Evolutionary conservation across 2,329 filamentous ascomycete genomes (phyloP).

Genomic region (Coniochaeta ligniaria): DNA sequence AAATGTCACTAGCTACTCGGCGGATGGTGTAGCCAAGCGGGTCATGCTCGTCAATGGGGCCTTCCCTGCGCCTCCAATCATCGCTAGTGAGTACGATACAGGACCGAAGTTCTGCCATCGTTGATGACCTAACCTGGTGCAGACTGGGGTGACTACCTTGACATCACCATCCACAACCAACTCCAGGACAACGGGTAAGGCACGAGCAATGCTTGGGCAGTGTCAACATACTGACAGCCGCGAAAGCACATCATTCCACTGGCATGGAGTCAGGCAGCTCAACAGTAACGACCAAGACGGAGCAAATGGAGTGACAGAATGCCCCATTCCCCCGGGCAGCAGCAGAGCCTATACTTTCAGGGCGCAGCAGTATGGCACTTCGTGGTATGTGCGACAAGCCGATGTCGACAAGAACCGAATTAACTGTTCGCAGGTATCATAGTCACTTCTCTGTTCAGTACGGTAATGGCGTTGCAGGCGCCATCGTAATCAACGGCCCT

Average conservation of each 20-base stretch:
- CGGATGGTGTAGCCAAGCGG: slow-evolving; percentile 12
- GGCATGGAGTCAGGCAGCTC: slow-evolving; percentile 33
- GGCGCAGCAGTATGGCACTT: slow-evolving; percentile 25
- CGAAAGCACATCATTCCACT: slow-evolving; percentile 29
- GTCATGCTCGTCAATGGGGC: slow-evolving; percentile 17
- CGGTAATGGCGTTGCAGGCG: slow-evolving; percentile 42
- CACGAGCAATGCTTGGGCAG: background rate
- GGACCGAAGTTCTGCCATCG: background rate
- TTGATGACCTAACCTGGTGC: slow-evolving; percentile 14
- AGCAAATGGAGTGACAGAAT: slow-evolving; percentile 32
- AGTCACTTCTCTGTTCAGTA: slow-evolving; percentile 44
- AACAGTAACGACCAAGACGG: slow-evolving; percentile 31
- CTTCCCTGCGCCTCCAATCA: slow-evolving; percentile 37
- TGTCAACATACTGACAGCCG: background rate
- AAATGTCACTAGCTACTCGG: slow-evolving; percentile 12
- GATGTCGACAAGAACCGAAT: background rate
- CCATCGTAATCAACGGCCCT: slow-evolving; percentile 43
- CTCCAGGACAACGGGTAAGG: slow-evolving; percentile 30
- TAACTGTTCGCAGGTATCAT: slow-evolving; percentile 30
- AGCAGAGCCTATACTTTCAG: slow-evolving; percentile 23
- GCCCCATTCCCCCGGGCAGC: slow-evolving; percentile 21
- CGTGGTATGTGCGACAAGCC: slow-evolving; percentile 12
- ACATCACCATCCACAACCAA: slow-evolving; percentile 55
- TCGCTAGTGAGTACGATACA: slow-evolving; percentile 12
- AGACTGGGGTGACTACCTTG: slow-evolving; percentile 35